These are phyloP conservation scores for Termitomyces sp. DNA, from an alignment of 768 basidiomycete species.

Conservation along the genomic window DNA sequence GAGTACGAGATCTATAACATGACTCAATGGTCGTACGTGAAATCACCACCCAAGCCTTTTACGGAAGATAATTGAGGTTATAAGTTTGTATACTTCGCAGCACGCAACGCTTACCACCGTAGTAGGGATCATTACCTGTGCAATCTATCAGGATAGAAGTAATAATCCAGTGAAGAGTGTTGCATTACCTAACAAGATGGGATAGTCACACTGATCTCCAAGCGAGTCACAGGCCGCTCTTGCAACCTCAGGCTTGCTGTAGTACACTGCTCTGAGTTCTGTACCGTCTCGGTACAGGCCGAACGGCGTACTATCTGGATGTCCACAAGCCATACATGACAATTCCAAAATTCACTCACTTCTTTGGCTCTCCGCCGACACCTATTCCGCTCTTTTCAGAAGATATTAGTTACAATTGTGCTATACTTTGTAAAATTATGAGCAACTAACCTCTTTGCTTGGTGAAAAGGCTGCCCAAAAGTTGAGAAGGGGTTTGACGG, in stretches of 20 bases:
- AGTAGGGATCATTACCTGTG: slow-evolving; percentile 73
- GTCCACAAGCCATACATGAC: background rate
- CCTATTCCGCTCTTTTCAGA: slow-evolving; percentile 63
- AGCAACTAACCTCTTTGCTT: slow-evolving; percentile 54
- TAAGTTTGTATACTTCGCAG: background rate
- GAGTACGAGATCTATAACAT: background rate
- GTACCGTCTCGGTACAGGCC: slow-evolving; percentile 77
- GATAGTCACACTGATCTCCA: slow-evolving; percentile 65
- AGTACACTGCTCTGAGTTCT: slow-evolving; percentile 70
- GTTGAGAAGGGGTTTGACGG: slow-evolving; percentile 71
- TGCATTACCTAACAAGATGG: slow-evolving; percentile 61
- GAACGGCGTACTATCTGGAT: slow-evolving; percentile 56
- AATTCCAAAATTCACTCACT: slow-evolving; percentile 35
- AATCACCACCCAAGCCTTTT: slow-evolving; percentile 69
- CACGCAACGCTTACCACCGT: slow-evolving; percentile 51
- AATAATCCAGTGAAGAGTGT: no score
- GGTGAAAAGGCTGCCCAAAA: slow-evolving; percentile 80
- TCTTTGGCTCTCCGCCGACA: slow-evolving; percentile 58
- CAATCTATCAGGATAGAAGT: background rate
- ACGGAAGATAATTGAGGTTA: background rate
- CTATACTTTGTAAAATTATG: background rate
- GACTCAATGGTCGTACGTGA: slow-evolving; percentile 48
- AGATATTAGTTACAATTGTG: background rate
- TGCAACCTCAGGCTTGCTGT: slow-evolving; percentile 61
- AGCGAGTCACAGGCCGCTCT: slow-evolving; percentile 63